Percentiles rank a stretch among this genome's conserved stretches.
phyloP scores from a whole-genome alignment of 768 basidiomycete genomes.

The Grammothele lineata region DNA sequence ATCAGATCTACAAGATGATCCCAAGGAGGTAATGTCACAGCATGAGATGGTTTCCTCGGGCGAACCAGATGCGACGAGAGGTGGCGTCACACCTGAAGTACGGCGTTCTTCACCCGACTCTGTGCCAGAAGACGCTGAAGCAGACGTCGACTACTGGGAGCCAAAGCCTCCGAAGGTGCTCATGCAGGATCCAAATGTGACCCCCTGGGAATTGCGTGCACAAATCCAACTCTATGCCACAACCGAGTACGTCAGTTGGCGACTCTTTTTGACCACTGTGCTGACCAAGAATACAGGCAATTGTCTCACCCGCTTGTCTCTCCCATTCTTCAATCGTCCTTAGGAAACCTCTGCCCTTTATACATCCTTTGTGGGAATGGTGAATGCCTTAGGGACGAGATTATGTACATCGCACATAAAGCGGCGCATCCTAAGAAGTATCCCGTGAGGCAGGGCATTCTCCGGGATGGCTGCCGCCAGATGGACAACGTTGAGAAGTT shows the following conservation, averaged over 20 bases:
- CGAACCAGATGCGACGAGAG: background rate
- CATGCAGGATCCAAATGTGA: conserved; percentile 41
- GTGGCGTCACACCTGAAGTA: background rate
- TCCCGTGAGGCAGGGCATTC: conserved; percentile 52
- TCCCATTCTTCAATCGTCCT: conserved; percentile 64
- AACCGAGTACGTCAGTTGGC: conserved; percentile 52
- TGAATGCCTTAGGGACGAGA: conserved; percentile 75
- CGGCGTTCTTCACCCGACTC: too few species aligned
- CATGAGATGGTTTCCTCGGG: conserved; percentile 10
- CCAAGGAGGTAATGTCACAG: conserved; percentile 15
- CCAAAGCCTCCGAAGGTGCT: conserved; percentile 54
- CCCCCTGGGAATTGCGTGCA: conserved; percentile 46
- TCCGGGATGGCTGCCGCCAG: conserved; percentile 43
- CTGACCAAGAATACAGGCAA: conserved; percentile 33
- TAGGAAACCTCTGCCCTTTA: conserved; percentile 73
- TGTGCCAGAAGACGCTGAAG: conserved; percentile 6
- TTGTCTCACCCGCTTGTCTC: conserved; percentile 69
- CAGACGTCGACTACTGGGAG: conserved; percentile 36
- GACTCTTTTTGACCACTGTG: background rate
- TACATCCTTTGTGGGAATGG: conserved; percentile 71
- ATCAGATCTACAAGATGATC: conserved; percentile 16
- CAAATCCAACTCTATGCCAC: conserved; percentile 80
- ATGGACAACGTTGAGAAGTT: conserved; percentile 47
- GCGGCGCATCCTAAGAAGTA: conserved; percentile 69
- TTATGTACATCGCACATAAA: conserved; percentile 74